Conservation (phyloP, 495 filamentous ascomycete genomes). For the Cercophora sp. region DNA sequence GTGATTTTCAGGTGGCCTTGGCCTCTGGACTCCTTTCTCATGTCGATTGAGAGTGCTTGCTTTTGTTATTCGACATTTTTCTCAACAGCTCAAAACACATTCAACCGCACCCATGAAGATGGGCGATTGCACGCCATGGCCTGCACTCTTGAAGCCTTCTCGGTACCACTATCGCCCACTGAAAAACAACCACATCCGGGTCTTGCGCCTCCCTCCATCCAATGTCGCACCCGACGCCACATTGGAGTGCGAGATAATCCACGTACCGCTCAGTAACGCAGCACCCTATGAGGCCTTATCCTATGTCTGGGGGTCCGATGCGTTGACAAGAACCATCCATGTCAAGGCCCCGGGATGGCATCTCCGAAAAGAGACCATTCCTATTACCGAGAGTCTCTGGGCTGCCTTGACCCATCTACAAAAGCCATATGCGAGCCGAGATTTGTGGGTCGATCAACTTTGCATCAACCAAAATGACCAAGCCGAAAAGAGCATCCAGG, state of each 20-base stretch:
- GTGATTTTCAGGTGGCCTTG: too few relatives aligned
- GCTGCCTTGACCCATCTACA: background rate
- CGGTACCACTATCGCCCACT: background rate
- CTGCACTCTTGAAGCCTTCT: too few relatives aligned
- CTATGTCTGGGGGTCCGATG: background rate
- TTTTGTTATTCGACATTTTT: too few relatives aligned
- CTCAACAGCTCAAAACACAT: too few relatives aligned
- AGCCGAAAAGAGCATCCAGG: background rate
- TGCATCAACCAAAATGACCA: background rate
- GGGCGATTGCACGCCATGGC: too few relatives aligned
- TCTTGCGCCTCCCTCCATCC: background rate
- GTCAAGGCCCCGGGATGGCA: background rate
- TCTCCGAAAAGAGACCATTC: background rate
- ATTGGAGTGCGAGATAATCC: background rate
- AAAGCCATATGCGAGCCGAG: background rate
- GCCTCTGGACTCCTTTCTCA: too few relatives aligned
- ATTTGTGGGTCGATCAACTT: background rate
- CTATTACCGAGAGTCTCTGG: background rate
- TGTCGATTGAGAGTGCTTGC: too few relatives aligned
- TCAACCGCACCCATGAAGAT: too few relatives aligned
- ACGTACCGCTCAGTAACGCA: background rate
- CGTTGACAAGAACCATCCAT: background rate
- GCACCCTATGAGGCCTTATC: background rate
- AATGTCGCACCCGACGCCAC: background rate
- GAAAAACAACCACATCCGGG: background rate